Base-by-base conservation (phyloP, 257 asterid species). In the Solanum arcanum region DNA sequence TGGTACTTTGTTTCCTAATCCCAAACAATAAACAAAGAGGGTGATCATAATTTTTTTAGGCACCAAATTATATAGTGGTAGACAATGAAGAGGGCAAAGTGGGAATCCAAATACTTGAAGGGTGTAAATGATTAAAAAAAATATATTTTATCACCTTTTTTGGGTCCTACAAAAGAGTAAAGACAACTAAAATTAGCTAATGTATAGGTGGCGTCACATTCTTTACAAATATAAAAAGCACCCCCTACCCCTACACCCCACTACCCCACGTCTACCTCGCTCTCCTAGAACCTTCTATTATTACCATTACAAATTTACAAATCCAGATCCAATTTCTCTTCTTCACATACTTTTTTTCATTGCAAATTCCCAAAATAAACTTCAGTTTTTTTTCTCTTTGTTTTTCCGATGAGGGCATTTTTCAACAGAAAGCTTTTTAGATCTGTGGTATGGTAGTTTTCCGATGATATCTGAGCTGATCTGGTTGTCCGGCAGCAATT, bases 191-290 rank as follows among this genome's bases (percentile, higher is more conserved):
- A 33, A 86, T 41, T 25, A 56, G 66, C 87, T 69, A 69, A 31
- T 33, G 80, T 69, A 25, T 33, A 85, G 88, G 64, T 89, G 89
- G 86, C 87, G 39, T 86, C 88, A 70, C 86, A 60, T 87, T 52
- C 84, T 64, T 81, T 81, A 10, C 83, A 76, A 42, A 74, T 27
- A 46, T 31, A 49, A 18, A 49, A 81, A 11, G 29, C 13, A 9
- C 1, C 68, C 44, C 69, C 31, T 10, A 7, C 23, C 37, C 2
- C 27, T 0, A 7, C 9, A 2, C 15, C 56, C 5, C n/a, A 35
- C 39, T 18, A 56, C 64, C n/a, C 44, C 44, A 27, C 29, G 16
- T 1, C 27, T 27, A 5, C 69, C 69, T 49, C 29, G 42, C 42
- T 81, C 49, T n/a, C 85, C 85, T 10, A 49, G 29, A 47, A 47